phyloP scores from a whole-genome alignment of 129 eudicot genomes.

The Centrapalus pauciflorus region DNA sequence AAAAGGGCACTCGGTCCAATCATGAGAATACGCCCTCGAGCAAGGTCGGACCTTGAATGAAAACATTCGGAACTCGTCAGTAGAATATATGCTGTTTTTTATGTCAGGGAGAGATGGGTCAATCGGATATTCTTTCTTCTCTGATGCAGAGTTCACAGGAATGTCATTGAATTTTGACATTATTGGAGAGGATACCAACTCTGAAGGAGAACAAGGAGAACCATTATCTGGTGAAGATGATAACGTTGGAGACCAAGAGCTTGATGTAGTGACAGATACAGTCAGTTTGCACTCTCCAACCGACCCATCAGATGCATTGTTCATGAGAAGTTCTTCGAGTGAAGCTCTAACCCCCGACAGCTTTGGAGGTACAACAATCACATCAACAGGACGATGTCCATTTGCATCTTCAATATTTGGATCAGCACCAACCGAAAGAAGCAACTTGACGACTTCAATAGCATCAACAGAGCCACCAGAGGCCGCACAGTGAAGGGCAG shows the following conservation, averaged over 20 bases:
- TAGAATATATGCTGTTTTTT: slow-evolving; percentile 73
- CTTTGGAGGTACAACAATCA: slow-evolving; percentile 58
- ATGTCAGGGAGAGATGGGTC: slow-evolving; percentile 88
- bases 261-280: slow-evolving; percentile 41
- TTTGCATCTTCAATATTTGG: slow-evolving; percentile 53
- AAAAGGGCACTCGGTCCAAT: slow-evolving; percentile 95
- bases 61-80: slow-evolving; percentile 91
- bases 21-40: slow-evolving; percentile 87
- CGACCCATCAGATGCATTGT: slow-evolving; percentile 41
- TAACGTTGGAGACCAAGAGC: slow-evolving; percentile 55
- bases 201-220: slow-evolving; percentile 60
- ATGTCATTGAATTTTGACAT: slow-evolving; percentile 40
- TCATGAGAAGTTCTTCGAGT: slow-evolving; percentile 54
- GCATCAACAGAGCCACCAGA: slow-evolving; percentile 69
- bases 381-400: slow-evolving; percentile 69
- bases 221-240: slow-evolving; percentile 63
- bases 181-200: slow-evolving; percentile 49
- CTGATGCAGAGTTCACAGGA: slow-evolving; percentile 36
- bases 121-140: slow-evolving; percentile 78
- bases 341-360: slow-evolving; percentile 39
- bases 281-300: slow-evolving; percentile 40
- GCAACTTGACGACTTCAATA: slow-evolving; percentile 56
- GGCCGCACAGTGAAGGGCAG: slow-evolving; percentile 88
- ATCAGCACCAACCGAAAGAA: slow-evolving; percentile 68
- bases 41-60: slow-evolving; percentile 92